Percentiles rank a stretch among this genome's conserved stretches.
phyloP scores from a whole-genome alignment of 1,284 basidiomycete genomes.

The Apiotrichum montevideense region DNA sequence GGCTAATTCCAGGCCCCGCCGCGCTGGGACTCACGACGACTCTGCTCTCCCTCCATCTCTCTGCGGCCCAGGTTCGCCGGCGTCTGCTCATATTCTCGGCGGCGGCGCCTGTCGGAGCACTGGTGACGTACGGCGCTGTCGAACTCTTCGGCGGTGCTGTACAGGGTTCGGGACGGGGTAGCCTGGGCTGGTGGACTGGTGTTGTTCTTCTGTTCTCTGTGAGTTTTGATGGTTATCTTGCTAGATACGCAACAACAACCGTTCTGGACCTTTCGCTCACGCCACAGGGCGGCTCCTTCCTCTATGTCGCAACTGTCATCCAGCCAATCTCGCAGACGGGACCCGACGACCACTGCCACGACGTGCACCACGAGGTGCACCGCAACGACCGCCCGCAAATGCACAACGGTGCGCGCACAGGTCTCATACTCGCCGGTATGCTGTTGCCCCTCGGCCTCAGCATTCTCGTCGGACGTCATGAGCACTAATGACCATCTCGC shows the following conservation, averaged over 20 bases:
- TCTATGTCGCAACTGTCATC: conserved; percentile 87
- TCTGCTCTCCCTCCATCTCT: conserved; percentile 63
- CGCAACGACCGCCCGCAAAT: conserved; percentile 49
- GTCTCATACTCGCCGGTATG: conserved; percentile 62
- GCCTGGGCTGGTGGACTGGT: conserved; percentile 58
- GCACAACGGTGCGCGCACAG: conserved; percentile 49
- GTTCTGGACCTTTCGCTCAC: background rate
- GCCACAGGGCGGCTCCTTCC: conserved; percentile 80
- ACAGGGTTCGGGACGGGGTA: conserved; percentile 7
- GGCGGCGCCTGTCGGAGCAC: conserved; percentile 69
- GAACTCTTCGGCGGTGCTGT: conserved; percentile 50
- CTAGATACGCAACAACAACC: background rate
- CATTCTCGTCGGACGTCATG: conserved; percentile 51
- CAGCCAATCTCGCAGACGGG: conserved; percentile 55
- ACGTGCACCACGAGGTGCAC: conserved; percentile 28
- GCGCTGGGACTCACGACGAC: conserved; percentile 75
- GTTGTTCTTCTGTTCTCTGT: conserved; percentile 46
- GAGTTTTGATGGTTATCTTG: too few relatives aligned
- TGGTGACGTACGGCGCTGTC: conserved; percentile 63
- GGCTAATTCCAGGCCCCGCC: conserved; percentile 61
- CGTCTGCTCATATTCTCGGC: conserved; percentile 70
- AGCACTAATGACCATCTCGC: conserved; percentile 14
- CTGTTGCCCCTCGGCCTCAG: conserved; percentile 59
- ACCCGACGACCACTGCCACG: conserved; percentile 19
- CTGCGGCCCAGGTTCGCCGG: conserved; percentile 61